phyloP scores from a whole-genome alignment of 2,329 filamentous ascomycete species.

The Penicillium sp. region DNA sequence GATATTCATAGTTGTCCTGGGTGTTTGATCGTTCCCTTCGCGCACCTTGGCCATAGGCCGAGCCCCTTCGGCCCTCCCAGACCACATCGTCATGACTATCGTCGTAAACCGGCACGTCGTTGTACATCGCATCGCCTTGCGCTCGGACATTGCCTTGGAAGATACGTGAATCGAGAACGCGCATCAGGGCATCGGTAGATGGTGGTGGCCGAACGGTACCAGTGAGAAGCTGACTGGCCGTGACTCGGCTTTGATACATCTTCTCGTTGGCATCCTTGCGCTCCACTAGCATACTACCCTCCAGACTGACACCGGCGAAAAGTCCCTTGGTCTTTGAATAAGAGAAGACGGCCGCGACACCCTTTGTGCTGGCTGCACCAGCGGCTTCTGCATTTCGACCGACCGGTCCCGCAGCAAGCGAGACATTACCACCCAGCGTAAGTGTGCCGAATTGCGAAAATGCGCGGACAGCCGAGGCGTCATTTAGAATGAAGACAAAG shows the following conservation, averaged over 20 bases:
- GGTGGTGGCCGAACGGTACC: conserved; percentile 77
- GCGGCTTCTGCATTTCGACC: conserved; percentile 95
- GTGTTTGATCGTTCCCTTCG: conserved; percentile 56
- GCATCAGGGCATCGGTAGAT: conserved; percentile 80
- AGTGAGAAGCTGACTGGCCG: conserved; percentile 76
- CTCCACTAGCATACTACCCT: conserved; percentile 91
- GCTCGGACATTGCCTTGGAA: conserved; percentile 67
- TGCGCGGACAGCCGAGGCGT: conserved; percentile 81
- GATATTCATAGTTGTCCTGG: conserved; percentile 55
- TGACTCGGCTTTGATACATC: conserved; percentile 81
- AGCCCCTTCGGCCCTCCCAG: conserved; percentile 75
- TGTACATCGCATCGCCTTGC: conserved; percentile 74
- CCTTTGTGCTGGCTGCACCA: conserved; percentile 84
- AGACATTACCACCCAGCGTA: conserved; percentile 94
- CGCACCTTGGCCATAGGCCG: conserved; percentile 68
- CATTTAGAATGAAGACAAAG: conserved; percentile 98
- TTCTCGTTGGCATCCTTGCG: conserved; percentile 96
- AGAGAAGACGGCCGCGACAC: conserved; percentile 88
- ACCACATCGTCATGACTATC: conserved; percentile 77
- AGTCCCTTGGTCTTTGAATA: conserved; percentile 98
- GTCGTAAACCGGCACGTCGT: conserved; percentile 88
- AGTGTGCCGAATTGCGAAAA: conserved; percentile 91
- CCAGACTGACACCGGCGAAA: conserved; percentile 91
- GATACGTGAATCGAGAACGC: conserved; percentile 77
- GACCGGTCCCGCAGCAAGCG: conserved; percentile 88